A percentile compares a stretch with the other conserved stretches of the same genome.
These are phyloP conservation scores for Symbiodinium natans DNA, from an alignment of 73 alveolate species.

Conservation along the genomic window DNA sequence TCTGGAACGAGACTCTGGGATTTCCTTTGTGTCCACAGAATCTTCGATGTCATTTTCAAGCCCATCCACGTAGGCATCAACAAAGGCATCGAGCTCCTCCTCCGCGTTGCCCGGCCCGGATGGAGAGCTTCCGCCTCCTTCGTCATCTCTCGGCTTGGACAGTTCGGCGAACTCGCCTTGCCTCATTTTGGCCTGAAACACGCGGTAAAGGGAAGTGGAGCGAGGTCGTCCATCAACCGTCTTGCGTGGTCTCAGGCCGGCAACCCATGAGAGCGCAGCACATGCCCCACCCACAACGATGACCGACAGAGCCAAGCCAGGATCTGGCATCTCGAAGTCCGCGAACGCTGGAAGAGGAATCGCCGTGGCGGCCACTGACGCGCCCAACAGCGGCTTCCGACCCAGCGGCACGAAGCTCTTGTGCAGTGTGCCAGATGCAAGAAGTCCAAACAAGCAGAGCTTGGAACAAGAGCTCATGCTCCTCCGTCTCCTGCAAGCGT, in stretches of 20 bases:
- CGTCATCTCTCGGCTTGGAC: neutral
- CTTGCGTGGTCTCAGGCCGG: slow-evolving; percentile 30
- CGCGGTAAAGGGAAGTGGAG: slow-evolving; percentile 74
- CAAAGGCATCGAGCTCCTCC: slow-evolving; percentile 77
- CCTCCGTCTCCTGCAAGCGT: neutral
- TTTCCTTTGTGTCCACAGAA: neutral
- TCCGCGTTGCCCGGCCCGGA: neutral
- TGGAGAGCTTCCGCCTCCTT: neutral
- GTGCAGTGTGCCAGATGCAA: neutral
- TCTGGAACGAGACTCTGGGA: neutral
- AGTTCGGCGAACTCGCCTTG: slow-evolving; percentile 50
- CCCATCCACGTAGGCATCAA: slow-evolving; percentile 86
- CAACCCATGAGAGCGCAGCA: slow-evolving; percentile 75
- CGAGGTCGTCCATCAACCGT: slow-evolving; percentile 59
- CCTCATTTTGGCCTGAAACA: slow-evolving; percentile 60
- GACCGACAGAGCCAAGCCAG: neutral
- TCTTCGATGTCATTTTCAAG: slow-evolving; percentile 36
- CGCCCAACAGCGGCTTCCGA: neutral
- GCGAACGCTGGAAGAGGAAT: slow-evolving; percentile 27
- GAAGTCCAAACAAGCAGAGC: neutral
- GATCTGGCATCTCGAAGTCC: slow-evolving; percentile 28
- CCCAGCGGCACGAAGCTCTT: neutral
- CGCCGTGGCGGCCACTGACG: neutral
- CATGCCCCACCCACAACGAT: slow-evolving; percentile 24
- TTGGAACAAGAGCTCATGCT: neutral